phyloP scores from a whole-genome alignment of 805 yeast species.

The Wickerhamomyces queroliae region DNA sequence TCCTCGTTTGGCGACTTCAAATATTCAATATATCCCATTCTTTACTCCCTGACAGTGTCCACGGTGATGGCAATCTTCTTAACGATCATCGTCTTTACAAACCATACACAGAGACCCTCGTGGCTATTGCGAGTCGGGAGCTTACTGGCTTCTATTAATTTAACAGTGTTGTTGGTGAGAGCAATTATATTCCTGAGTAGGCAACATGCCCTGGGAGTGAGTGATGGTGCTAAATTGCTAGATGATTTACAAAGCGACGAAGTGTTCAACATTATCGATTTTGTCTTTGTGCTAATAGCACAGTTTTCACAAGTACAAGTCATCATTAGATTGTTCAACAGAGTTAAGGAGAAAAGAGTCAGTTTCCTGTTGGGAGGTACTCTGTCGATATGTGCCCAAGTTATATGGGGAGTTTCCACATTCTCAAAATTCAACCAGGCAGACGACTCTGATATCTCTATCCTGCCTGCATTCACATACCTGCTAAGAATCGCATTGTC shows the following conservation, averaged over 20 bases:
- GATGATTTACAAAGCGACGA: slow-evolving; percentile 36
- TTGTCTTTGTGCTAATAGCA: slow-evolving; percentile 49
- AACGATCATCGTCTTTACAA: slow-evolving; percentile 59
- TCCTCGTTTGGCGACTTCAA: slow-evolving; percentile 39
- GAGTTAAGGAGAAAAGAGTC: slow-evolving; percentile 63
- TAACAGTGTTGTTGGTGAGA: slow-evolving; percentile 42
- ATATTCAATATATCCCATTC: slow-evolving; percentile 54
- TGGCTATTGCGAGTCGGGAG: slow-evolving; percentile 44
- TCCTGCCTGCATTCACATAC: slow-evolving; percentile 70
- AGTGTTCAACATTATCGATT: slow-evolving; percentile 49
- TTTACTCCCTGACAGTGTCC: slow-evolving; percentile 58
- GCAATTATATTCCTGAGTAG: slow-evolving; percentile 38
- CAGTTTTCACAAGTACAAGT: slow-evolving; percentile 70
- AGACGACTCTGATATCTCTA: slow-evolving; percentile 37
- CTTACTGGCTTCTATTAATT: slow-evolving; percentile 46
- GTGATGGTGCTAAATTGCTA: slow-evolving; percentile 37
- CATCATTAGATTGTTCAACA: slow-evolving; percentile 57
- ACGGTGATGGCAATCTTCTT: slow-evolving; percentile 59
- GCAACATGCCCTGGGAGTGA: slow-evolving; percentile 38
- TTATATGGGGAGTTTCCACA: slow-evolving; percentile 65
- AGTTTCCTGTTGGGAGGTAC: slow-evolving; percentile 53
- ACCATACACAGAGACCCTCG: slow-evolving; percentile 59
- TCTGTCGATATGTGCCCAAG: slow-evolving; percentile 50
- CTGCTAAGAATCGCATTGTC: slow-evolving; percentile 67
- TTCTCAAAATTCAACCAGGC: slow-evolving; percentile 28